Base-by-base conservation (phyloP, 805 yeast genomes). In the Candida peoriensis region DNA sequence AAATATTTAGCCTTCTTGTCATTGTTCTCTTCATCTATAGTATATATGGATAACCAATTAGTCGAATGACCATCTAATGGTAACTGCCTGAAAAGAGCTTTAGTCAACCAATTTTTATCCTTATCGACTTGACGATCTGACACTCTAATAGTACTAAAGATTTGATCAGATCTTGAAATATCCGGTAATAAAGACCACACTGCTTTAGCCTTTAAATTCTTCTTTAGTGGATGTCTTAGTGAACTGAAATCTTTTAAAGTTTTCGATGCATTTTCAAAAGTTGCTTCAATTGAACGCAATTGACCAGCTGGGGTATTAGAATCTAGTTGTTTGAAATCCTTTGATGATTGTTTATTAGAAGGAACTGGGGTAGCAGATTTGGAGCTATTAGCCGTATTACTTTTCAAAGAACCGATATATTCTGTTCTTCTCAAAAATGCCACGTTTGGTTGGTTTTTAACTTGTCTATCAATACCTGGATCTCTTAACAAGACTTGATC, bases 391-490 rank as follows among this genome's bases (percentile, higher is more conserved):
- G 8, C 6, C 3, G 31, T 18, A 6, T 21, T n/a, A 23, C 11
- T 25, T 13, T 24, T 37, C 20, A 26, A 43, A 4, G 50, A 42
- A 2, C 46, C 50, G 23, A 87, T 82, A 57, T 90, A 90, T 55
- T 93, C 97, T 0, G 98, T 90, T 64, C 97, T 78, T 64, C 97
- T 79, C 55, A 90, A 70, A 61, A 90, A 89, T n/a, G 85, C 72
- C 11, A 84, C 70, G 28, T 64, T 64, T 15, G 69, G 63, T 33
- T 64, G 68, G 12, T 57, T 55, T 46, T 57, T 62, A 6, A 54
- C 51, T 6, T 52, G 33, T 34, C 52, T 54, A 24, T 57, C 68
- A 27, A 57, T 52, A 29, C 78, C 76, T 17, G 96, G 95, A 55
- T 88, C 96, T 53, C 87, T 74, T 36, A 93, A 68, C 33, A 90